Evolutionary conservation across 2,329 filamentous ascomycete genomes (phyloP), one percentile per base, ranked within the genome.

Genomic region (Aspergillus sp.): DNA sequence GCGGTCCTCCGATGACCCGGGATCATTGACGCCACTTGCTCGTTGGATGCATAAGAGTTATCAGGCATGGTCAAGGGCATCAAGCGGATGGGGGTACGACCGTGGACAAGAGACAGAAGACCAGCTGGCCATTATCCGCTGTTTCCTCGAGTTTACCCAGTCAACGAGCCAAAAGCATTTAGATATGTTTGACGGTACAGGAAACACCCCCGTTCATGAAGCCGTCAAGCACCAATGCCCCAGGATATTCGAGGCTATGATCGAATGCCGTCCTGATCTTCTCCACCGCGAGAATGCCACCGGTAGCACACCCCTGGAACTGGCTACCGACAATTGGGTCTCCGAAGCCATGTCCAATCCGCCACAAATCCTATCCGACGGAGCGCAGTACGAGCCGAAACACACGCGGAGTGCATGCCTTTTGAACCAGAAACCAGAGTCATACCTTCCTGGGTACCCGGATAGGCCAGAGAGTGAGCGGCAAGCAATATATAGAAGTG

Each of bases 221-320:
- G 70, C 70, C 1, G 70, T 79, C 23, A 71, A 70, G 28, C 56
- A 76, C 5, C 82, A 85, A 39, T 76, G 88, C 1, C 80, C 82
- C 13, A 78, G 86, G 65, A 81, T 91, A 28, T 87, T 90, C 3
- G 58, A 68, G 15, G 15, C 67, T 10, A 70, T 77, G 43, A 75
- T 92, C 10, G 77, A 84, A 9, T 78, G 78, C 65, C 80, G 84
- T 17, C 85, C 88, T 0, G 79, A 81, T 25, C 79, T 92, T 1
- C 77, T 92, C 0, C 82, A 85, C 66, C 84, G 87, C 21, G 91
- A 95, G 72, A 93, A 93, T 66, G 86, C 90, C 0, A 90, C 90
- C 0, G 91, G 91, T 1, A 83, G 85, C 15, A 95, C 91, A 0
- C 89, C 91, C 0, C 81, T 83, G 28, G 91, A 95, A 17, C 62